Evolutionary conservation across 805 yeast species (phyloP).

Genomic region (Hyphopichia homilentoma): DNA sequence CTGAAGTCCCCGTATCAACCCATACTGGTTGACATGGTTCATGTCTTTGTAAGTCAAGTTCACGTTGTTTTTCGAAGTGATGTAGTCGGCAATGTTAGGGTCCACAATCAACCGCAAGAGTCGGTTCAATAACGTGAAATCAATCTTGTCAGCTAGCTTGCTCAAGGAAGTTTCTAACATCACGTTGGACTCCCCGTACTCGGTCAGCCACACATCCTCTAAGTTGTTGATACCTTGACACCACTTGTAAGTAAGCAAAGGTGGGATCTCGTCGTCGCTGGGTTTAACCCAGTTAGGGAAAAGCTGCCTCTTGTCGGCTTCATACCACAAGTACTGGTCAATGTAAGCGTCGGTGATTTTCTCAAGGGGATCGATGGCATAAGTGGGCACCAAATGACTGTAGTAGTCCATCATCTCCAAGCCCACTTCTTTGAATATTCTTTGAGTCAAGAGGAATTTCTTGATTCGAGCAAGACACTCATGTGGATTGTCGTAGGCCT

Average conservation of each 20-base stretch:
- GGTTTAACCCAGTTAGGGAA: constrained; percentile 98
- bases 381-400: constrained; percentile 79
- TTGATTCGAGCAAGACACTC: constrained; percentile 85
- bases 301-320: constrained; percentile 78
- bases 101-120: constrained; percentile 78
- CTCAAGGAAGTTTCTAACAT: constrained; percentile 73
- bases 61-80: constrained; percentile 86
- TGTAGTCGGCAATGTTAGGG: constrained; percentile 89
- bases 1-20: constrained; percentile 83
- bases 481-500: constrained; percentile 95
- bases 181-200: constrained; percentile 74
- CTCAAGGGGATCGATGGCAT: constrained; percentile 85
- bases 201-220: constrained; percentile 72
- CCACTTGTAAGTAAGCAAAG: constrained; percentile 89
- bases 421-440: constrained; percentile 87
- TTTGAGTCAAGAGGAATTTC: constrained; percentile 74
- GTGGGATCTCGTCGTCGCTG: constrained; percentile 90
- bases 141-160: constrained; percentile 80
- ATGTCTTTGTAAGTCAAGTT: constrained; percentile 84
- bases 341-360: constrained; percentile 94
- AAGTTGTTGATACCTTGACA: constrained; percentile 85
- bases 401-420: constrained; percentile 90
- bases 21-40: constrained; percentile 88
- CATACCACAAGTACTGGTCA: constrained; percentile 96
- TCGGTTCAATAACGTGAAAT: constrained; percentile 80